Evolutionary conservation across 2,329 filamentous ascomycete genomes (phyloP).

Genomic region (Cordyceps cicadae): DNA sequence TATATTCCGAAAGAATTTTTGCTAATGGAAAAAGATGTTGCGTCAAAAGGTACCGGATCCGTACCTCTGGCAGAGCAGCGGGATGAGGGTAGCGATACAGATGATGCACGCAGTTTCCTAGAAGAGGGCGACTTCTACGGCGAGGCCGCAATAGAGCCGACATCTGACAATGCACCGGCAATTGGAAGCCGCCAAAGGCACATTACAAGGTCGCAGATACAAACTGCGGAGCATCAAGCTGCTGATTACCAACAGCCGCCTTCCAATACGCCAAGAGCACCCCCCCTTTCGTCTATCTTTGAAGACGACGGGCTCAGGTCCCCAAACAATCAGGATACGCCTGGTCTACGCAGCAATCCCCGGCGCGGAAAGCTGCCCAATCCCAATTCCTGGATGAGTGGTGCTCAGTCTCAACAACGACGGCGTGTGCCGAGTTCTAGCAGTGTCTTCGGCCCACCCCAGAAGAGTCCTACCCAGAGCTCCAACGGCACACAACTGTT

Average conservation of each 20-base stretch:
- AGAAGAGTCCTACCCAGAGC: not conserved
- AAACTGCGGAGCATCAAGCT: not conserved
- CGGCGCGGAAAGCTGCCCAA: not conserved
- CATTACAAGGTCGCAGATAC: not conserved
- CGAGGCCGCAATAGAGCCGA: constrained; percentile 29
- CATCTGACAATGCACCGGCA: constrained; percentile 14
- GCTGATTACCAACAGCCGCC: not conserved
- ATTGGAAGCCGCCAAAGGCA: not conserved
- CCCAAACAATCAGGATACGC: constrained; percentile 1
- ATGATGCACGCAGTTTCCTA: constrained; percentile 28
- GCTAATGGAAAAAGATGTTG: not conserved
- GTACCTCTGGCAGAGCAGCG: constrained; percentile 10
- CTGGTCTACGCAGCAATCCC: constrained; percentile 8
- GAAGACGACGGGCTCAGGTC: constrained; percentile 1
- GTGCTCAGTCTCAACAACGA: not conserved
- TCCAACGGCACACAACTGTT: not conserved
- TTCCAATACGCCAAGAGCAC: not conserved
- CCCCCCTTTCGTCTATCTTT: not conserved
- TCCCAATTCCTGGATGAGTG: not conserved
- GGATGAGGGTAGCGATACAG: constrained; percentile 18
- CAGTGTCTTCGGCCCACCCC: not conserved
- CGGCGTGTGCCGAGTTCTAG: not conserved
- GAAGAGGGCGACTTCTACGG: constrained; percentile 29
- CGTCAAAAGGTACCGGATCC: not conserved
- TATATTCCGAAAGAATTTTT: not conserved